Base-by-base conservation (phyloP, 306 rosid species). In the Fagus crenata region DNA sequence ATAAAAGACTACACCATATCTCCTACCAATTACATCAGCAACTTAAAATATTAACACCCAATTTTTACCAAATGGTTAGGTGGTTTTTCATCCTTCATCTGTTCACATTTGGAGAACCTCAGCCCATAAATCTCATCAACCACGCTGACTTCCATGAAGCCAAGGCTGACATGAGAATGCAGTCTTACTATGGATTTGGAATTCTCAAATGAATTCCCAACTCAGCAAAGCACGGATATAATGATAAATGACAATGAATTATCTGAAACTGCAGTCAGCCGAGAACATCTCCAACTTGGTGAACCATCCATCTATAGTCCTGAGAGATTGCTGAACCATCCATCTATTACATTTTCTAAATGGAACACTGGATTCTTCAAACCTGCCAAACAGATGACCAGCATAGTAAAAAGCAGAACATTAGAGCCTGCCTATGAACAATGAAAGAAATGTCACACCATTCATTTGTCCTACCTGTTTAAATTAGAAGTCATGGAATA, bases 341-440 rank as follows among this genome's bases (percentile, higher is more conserved):
- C 90, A 91, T 64, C 81, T 89, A 7, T 51, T 73, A 42, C 86
- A 71, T 60, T 81, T 81, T 43, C 91, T 91, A 33, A 88, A 86
- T 61, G 97, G 92, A 39, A 82, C 88, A 51, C 58, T 86, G 71
- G 85, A 86, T 64, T 92, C 94, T n/a, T 79, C 92, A 1, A 80
- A 84, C 58, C 36, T 73, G 68, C 91, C 89, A 11, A 82, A 59
- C 77, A 85, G 73, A 71, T 75, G 81, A 86, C 85, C 82, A 86
- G 73, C 82, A 79, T 79, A 71, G 82, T 84, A 78, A 88, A 86
- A 71, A 70, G 75, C 22, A 83, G 84, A 28, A 86, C 53, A 67
- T 39, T 80, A 46, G 72, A 81, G 84, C 67, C 55, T 86, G 55
- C 81, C 81, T 54, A 74, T 88, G 60, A 86, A 88, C 87, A 85